A percentile compares a stretch with the other conserved stretches of the same genome.
These are phyloP conservation scores for Neurospora intermedia DNA, from an alignment of 495 filamentous ascomycete species.

Conservation along the genomic window DNA sequence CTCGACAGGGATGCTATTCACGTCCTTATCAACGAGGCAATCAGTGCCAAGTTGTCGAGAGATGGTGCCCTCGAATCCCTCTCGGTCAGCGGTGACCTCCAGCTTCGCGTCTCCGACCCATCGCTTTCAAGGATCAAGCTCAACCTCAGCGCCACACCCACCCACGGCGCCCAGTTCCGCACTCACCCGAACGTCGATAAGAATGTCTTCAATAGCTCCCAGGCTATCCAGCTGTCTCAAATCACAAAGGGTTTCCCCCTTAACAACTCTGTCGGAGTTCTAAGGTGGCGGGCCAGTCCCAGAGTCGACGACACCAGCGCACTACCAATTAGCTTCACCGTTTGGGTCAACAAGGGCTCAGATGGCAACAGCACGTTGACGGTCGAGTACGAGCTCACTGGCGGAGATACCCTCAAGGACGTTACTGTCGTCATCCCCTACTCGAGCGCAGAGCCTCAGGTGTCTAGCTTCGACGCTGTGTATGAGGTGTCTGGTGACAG, in stretches of 20 bases:
- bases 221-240: conserved; percentile 78
- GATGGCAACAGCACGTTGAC: conserved; percentile 73
- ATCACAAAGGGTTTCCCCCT: conserved; percentile 74
- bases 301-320: conserved; percentile 61
- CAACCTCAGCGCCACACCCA: conserved; percentile 59
- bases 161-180: conserved; percentile 73
- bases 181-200: conserved; percentile 95
- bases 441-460: conserved; percentile 64
- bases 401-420: conserved; percentile 62
- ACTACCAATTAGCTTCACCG: conserved; percentile 84
- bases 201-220: conserved; percentile 63
- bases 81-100: conserved; percentile 80
- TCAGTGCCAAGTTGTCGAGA: conserved; percentile 74
- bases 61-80: conserved; percentile 78
- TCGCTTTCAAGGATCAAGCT: conserved; percentile 83
- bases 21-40: conserved; percentile 74
- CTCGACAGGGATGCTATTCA: conserved; percentile 72
- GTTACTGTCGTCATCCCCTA: conserved; percentile 83
- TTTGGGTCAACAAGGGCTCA: conserved; percentile 84
- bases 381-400: conserved; percentile 85
- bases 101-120: conserved; percentile 77
- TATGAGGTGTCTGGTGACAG: conserved; percentile 93
- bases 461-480: conserved; percentile 85
- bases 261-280: conserved; percentile 78
- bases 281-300: conserved; percentile 75